phyloP scores from a whole-genome alignment of 2,329 filamentous ascomycete genomes.

The Fusarium piperis region DNA sequence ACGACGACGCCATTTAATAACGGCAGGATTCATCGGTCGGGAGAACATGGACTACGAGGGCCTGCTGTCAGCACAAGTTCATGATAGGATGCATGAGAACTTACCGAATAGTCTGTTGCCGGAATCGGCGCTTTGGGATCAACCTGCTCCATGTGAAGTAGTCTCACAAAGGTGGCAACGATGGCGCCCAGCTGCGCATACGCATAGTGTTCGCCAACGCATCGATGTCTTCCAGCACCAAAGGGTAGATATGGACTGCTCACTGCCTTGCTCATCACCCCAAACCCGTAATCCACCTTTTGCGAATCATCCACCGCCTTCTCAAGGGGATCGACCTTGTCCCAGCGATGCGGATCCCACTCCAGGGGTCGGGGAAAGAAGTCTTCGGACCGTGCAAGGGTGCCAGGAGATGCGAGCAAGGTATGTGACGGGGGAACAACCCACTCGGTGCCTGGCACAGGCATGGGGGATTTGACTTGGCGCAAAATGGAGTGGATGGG shows the following conservation, averaged over 20 bases:
- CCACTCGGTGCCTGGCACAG: constrained; percentile 81
- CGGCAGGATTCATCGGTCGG: constrained; percentile 35
- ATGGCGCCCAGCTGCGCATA: constrained; percentile 92
- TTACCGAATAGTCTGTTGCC: constrained; percentile 70
- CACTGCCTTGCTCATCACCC: constrained; percentile 88
- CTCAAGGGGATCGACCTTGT: constrained; percentile 54
- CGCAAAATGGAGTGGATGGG: constrained; percentile 96
- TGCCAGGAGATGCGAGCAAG: constrained; percentile 84
- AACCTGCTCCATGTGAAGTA: constrained; percentile 72
- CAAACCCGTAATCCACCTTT: constrained; percentile 94
- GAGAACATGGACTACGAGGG: constrained; percentile 33
- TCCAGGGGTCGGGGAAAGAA: constrained; percentile 83
- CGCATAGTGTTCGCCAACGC: constrained; percentile 96
- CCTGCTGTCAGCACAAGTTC: background rate
- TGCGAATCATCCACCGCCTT: constrained; percentile 69
- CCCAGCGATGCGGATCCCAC: constrained; percentile 95
- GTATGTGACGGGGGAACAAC: constrained; percentile 83
- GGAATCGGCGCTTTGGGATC: constrained; percentile 69
- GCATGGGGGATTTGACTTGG: constrained; percentile 87
- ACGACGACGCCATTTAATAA: constrained; percentile 30
- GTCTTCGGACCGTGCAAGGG: constrained; percentile 74
- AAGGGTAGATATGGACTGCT: constrained; percentile 92
- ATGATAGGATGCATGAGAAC: rapidly evolving
- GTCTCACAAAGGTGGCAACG: constrained; percentile 75
- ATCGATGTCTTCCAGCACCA: constrained; percentile 91